Conservation (phyloP, 164 flowering plant species). For the Litsea cubeba region DNA sequence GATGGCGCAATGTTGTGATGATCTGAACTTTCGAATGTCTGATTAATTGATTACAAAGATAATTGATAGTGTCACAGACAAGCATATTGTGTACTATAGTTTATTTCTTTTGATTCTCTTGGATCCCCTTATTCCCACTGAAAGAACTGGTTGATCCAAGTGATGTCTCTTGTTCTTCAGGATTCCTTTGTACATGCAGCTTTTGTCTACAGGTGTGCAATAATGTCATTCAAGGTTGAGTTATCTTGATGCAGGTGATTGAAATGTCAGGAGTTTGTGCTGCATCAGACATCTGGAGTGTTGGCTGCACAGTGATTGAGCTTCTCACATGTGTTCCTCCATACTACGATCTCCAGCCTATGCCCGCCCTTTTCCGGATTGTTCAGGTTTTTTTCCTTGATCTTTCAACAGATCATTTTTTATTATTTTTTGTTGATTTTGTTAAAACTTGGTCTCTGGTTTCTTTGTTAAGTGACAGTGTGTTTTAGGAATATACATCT, state of each 20-base stretch:
- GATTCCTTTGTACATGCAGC: not conserved
- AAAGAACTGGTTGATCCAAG: not conserved
- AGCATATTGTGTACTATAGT: not conserved
- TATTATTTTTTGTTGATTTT: not conserved
- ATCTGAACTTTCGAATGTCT: not conserved
- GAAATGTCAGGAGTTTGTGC: constrained; percentile 99
- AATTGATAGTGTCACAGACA: not conserved
- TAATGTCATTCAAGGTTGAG: not conserved
- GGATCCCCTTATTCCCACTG: not conserved
- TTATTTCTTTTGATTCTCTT: not conserved
- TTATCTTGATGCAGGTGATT: constrained; percentile 71
- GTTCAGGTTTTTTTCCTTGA: constrained; percentile 62
- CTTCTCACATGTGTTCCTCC: constrained; percentile 99
- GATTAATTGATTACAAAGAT: not conserved
- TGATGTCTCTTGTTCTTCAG: not conserved
- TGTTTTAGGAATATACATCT: not conserved
- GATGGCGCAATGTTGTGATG: not conserved
- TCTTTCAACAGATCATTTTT: not conserved
- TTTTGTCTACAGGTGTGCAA: not conserved
- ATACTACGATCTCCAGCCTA: constrained; percentile 96
- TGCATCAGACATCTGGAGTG: constrained; percentile 99
- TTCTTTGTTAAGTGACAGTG: not conserved
- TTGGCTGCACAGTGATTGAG: constrained; percentile 99
- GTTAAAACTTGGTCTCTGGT: not conserved
- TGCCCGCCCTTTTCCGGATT: constrained; percentile 98